A percentile compares a stretch with the other conserved stretches of the same genome.
Evolutionary conservation across 768 basidiomycete genomes (phyloP).

Genomic region (Cystobasidium ongulense): DNA sequence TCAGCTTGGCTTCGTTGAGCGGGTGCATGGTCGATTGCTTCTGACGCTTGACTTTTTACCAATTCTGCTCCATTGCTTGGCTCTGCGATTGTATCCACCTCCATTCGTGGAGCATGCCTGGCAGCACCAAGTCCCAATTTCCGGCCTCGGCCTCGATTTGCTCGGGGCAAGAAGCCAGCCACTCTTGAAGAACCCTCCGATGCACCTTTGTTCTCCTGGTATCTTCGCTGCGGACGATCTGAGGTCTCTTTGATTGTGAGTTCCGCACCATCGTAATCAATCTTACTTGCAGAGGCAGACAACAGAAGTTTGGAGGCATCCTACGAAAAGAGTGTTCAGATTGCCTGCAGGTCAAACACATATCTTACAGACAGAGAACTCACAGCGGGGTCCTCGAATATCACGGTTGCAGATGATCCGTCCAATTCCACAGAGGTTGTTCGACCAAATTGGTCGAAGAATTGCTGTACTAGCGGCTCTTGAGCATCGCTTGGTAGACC

Average conservation of each 20-base stretch:
- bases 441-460: constrained; percentile 64
- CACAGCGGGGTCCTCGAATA: constrained; percentile 47
- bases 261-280: constrained; percentile 59
- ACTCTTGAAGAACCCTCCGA: background rate
- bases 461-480: constrained; percentile 85
- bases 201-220: background rate
- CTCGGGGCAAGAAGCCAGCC: constrained; percentile 16
- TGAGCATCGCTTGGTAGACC: constrained; percentile 69
- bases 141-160: constrained; percentile 14
- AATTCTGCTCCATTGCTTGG: too few relatives aligned
- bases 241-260: constrained; percentile 54
- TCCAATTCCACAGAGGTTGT: constrained; percentile 63
- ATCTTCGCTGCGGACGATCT: background rate
- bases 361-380: too few relatives aligned
- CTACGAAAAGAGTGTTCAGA: constrained; percentile 47
- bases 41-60: background rate
- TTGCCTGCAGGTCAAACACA: too few relatives aligned
- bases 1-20: constrained; percentile 13
- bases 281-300: constrained; percentile 57
- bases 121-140: constrained; percentile 18
- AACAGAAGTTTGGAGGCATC: constrained; percentile 75
- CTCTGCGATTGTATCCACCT: background rate
- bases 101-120: background rate
- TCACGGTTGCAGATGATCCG: constrained; percentile 55
- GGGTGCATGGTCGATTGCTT: background rate